Conservation (phyloP, 2,329 filamentous ascomycete species). For the Monosporascus cannonballus region DNA sequence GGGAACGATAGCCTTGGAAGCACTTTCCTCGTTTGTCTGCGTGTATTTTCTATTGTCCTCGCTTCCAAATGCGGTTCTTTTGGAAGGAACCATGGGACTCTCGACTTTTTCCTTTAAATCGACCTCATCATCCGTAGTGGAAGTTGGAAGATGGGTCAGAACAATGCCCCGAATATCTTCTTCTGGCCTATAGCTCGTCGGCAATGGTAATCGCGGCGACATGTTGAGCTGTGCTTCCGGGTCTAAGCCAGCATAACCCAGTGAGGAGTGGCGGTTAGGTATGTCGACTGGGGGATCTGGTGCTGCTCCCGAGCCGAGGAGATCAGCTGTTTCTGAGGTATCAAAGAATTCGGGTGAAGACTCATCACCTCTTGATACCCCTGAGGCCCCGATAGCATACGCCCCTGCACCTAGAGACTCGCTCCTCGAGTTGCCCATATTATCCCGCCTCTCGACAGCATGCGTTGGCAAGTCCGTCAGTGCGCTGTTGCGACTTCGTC, state of each 20-base stretch:
- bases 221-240: conserved; percentile 10
- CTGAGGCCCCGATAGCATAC: no score
- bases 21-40: background rate
- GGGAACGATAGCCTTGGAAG: conserved; percentile 10
- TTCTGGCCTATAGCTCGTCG: background rate
- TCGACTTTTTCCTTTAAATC: background rate
- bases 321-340: conserved; percentile 1
- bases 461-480: conserved; percentile 12
- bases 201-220: background rate
- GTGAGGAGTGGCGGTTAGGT: conserved; percentile 18
- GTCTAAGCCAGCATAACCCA: conserved; percentile 7
- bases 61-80: background rate
- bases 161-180: background rate
- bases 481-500: conserved; percentile 19
- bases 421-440: conserved; percentile 12
- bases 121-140: background rate
- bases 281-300: conserved; percentile 9
- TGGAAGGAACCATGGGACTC: background rate
- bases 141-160: background rate
- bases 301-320: conserved; percentile 2
- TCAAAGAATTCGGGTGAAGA: conserved; percentile 1
- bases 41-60: background rate
- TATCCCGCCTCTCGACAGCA: conserved; percentile 5
- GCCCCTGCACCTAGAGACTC: conserved; percentile 15
- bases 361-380: no score